These are phyloP conservation scores for Xylaria curta DNA, from an alignment of 495 filamentous ascomycete species.

Conservation along the genomic window DNA sequence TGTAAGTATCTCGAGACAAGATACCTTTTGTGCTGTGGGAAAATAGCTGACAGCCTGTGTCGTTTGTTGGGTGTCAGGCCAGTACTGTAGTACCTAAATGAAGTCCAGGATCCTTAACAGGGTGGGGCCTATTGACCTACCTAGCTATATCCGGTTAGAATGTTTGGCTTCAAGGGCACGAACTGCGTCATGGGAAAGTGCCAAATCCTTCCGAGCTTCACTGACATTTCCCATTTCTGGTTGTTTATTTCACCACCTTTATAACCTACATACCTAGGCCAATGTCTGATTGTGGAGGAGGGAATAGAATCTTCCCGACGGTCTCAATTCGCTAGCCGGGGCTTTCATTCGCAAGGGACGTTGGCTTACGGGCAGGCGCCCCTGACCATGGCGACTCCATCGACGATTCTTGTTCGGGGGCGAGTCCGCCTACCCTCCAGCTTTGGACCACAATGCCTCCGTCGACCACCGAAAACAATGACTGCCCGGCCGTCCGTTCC, in stretches of 20 bases:
- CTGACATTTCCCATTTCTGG: background rate
- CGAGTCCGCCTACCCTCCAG: slow-evolving; percentile 20
- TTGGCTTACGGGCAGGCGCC: background rate
- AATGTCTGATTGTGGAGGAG: background rate
- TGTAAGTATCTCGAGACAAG: no score
- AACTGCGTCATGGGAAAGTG: slow-evolving; percentile 15
- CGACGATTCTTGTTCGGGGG: slow-evolving; percentile 14
- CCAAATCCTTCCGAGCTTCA: background rate
- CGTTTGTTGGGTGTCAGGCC: no score
- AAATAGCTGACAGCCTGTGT: no score
- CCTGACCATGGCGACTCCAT: slow-evolving; percentile 18
- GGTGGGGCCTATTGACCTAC: no score
- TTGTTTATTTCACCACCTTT: background rate
- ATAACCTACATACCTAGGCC: background rate
- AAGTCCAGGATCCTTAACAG: no score
- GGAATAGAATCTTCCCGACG: slow-evolving; percentile 1
- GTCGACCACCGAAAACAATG: slow-evolving; percentile 26
- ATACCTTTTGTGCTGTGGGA: no score
- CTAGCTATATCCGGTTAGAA: no score
- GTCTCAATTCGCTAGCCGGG: slow-evolving; percentile 10
- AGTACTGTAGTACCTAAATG: no score
- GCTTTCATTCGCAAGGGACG: background rate
- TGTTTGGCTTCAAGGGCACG: no score
- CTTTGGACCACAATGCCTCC: slow-evolving; percentile 31
- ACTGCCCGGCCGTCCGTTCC: slow-evolving; percentile 29